Conservation (phyloP, 768 basidiomycete genomes). For the Calocera viscosa region DNA sequence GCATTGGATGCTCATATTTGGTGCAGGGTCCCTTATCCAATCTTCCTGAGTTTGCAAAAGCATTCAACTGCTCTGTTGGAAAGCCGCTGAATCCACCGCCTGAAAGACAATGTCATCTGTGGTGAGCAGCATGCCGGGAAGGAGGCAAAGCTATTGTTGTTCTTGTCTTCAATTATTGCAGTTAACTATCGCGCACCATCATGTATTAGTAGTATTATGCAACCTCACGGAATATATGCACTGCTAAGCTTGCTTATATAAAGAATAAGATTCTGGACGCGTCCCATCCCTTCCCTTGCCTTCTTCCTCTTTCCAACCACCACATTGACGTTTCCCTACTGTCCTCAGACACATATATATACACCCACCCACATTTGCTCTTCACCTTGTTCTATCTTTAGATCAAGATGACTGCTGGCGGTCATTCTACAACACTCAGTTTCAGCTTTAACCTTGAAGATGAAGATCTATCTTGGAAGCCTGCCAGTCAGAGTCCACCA, state of each 20-base stretch:
- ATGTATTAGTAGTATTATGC: neutral
- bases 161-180: neutral
- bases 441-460: too few species aligned
- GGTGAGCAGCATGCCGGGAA: slow-evolving; percentile 31
- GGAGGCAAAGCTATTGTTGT: neutral
- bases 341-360: neutral
- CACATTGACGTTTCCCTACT: neutral
- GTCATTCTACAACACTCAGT: too few species aligned
- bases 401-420: too few species aligned
- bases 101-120: slow-evolving; percentile 69
- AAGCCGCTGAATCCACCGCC: slow-evolving; percentile 74
- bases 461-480: too few species aligned
- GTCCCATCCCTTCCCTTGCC: neutral
- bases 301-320: neutral
- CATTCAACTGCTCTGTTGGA: slow-evolving; percentile 66
- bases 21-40: slow-evolving; percentile 75
- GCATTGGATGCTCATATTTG: slow-evolving; percentile 26
- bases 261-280: neutral
- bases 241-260: neutral
- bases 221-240: neutral
- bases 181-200: neutral
- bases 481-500: too few species aligned
- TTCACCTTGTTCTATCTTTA: too few species aligned
- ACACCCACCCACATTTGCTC: too few species aligned
- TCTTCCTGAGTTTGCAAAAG: slow-evolving; percentile 75